Base-by-base conservation (phyloP, 2,329 filamentous ascomycete genomes). In the Fusarium kyushuense region DNA sequence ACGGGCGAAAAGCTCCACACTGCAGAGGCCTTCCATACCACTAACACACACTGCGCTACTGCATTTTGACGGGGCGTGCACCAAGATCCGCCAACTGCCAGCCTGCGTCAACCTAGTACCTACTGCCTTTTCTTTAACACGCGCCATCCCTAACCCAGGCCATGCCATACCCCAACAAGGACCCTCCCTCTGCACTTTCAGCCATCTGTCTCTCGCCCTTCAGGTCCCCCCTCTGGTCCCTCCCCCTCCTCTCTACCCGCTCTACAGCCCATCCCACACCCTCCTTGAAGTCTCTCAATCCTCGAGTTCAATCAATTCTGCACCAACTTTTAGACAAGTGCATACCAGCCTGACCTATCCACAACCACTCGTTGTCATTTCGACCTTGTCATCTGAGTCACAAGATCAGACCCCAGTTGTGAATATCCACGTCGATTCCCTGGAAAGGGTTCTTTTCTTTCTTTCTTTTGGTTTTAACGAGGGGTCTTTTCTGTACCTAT, bases 311-410 rank as follows among this genome's bases (percentile, higher is more conserved):
- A 45, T 36, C 53, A 58, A 65, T 63, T 54, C 36, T 64, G 41
- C 63, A 46, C 67, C 70, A 72, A 69, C 64, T 73, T 71, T 72
- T 27, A 59, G 61, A 53, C 67, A 57, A 74, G 69, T 70, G 71
- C 72, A 74, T 74, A 72, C 71, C 72, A 74, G 67, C 65, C 72
- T 59, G 67, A 71, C 65, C 66, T 70, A 62, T 68, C 10, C 72
- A 67, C 71, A 53, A 54, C 62, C 71, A 68, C 54, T 72, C 63
- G 67, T 74, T 72, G 67, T 70, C 68, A 58, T 67, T 64, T 72
- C 62, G 63, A 73, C 69, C 58, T 62, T 52, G 68, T 49, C 53
- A 57, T 63, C 67, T 74, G 72, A 74, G 65, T 74, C 72, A 74
- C 67, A 71, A 68, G 63, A 65, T 67, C 12, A 21, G 35, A 38